Evolutionary conservation across 163 green algal genomes (phyloP).

Genomic region (Chlorella variabilis): DNA sequence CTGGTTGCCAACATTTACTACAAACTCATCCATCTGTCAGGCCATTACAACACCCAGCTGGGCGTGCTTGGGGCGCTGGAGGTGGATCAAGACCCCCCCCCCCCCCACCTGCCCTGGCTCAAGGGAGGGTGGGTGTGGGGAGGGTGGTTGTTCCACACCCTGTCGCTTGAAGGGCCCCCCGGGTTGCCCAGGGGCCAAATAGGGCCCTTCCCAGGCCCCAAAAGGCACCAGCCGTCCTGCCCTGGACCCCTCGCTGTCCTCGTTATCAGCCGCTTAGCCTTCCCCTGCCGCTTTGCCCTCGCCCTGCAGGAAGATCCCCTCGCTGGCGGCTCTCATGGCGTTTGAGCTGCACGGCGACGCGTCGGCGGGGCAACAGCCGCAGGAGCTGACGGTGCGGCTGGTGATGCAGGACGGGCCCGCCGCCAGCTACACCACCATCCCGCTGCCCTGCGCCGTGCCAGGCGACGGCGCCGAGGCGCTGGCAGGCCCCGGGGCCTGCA

Average conservation of each 20-base stretch:
- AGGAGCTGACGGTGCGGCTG: constrained; percentile 41
- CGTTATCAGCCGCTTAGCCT: too few relatives aligned
- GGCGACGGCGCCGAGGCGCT: constrained; percentile 38
- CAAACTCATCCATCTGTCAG: constrained; percentile 45
- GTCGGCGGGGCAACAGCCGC: background rate
- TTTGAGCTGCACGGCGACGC: constrained; percentile 56
- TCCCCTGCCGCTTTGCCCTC: background rate
- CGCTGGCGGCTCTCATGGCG: constrained; percentile 47
- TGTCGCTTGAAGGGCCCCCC: too few relatives aligned
- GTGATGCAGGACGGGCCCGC: constrained; percentile 57
- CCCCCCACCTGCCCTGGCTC: constrained; percentile 32
- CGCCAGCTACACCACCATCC: constrained; percentile 36
- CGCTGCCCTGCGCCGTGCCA: constrained; percentile 43
- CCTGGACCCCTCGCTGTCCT: background rate
- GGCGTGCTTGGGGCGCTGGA: constrained; percentile 44
- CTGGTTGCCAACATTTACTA: constrained; percentile 42
- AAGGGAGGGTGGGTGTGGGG: background rate
- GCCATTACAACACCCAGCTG: constrained; percentile 67
- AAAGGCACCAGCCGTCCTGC: background rate
- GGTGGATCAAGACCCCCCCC: constrained; percentile 12
- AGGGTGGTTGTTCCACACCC: too few relatives aligned
- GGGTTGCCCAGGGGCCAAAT: too few relatives aligned
- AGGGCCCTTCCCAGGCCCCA: too few relatives aligned
- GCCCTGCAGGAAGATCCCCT: constrained; percentile 42
- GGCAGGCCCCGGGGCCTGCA: constrained; percentile 44